Conservation (phyloP, 73 alveolate genomes). For the Paramecium biaurelia region DNA sequence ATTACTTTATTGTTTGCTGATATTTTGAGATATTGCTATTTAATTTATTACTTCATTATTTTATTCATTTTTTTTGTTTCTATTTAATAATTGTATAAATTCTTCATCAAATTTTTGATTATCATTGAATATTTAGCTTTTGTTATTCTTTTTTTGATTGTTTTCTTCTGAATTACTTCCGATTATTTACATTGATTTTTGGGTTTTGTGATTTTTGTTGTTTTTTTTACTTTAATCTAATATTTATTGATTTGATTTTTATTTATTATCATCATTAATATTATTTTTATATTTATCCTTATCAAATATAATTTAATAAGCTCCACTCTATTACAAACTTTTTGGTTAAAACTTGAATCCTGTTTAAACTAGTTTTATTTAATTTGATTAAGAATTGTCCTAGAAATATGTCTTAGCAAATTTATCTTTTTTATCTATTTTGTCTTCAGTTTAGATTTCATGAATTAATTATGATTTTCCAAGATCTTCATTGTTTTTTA, state of each 20-base stretch:
- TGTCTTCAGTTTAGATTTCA: not conserved
- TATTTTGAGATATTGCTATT: not conserved
- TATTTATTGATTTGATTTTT: not conserved
- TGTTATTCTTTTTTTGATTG: not conserved
- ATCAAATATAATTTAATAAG: not conserved
- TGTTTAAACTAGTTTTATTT: not conserved
- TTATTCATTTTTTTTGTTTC: not conserved
- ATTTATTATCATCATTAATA: not conserved
- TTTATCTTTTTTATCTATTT: not conserved
- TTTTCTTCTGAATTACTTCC: not conserved
- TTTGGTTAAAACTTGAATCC: not conserved
- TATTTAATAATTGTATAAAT: not conserved
- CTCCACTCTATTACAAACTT: not conserved
- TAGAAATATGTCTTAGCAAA: not conserved
- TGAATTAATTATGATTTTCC: not conserved
- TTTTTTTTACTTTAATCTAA: not conserved
- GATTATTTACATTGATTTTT: not conserved
- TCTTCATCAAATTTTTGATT: not conserved
- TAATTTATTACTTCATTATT: not conserved
- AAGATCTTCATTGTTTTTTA: not conserved
- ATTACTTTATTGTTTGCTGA: not conserved
- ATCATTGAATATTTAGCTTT: not conserved
- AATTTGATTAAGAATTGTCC: not conserved
- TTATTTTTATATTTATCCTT: not conserved
- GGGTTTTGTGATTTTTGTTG: not conserved